Conservation (phyloP, 257 asterid species). For the Hygrophila difformis region DNA sequence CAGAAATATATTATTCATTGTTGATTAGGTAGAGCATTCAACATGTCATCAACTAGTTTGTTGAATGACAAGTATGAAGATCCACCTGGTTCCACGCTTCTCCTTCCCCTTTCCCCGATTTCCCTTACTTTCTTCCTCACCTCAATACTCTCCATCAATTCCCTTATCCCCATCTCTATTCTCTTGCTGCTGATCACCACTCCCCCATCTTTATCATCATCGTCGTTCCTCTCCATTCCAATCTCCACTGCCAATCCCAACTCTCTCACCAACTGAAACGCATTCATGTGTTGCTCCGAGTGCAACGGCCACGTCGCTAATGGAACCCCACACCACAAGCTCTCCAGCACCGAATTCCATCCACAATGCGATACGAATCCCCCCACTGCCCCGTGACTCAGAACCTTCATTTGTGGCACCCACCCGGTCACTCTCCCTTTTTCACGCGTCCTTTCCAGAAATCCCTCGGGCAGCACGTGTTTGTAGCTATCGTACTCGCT, state of each 20-base stretch:
- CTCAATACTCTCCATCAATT: constrained; percentile 29
- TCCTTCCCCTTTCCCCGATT: constrained; percentile 33
- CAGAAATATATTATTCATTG: too few relatives aligned
- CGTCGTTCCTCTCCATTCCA: constrained; percentile 25
- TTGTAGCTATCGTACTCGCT: constrained; percentile 26
- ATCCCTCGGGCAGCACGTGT: constrained; percentile 38
- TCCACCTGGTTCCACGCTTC: constrained; percentile 33
- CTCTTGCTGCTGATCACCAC: constrained; percentile 16
- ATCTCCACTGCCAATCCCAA: constrained; percentile 37
- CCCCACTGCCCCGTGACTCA: constrained; percentile 36
- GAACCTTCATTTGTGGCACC: constrained; percentile 39
- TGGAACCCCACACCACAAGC: constrained; percentile 55
- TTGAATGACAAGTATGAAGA: constrained; percentile 30
- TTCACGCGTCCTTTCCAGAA: constrained; percentile 28
- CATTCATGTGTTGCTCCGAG: constrained; percentile 54
- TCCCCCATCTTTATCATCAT: constrained; percentile 4
- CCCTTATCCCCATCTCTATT: constrained; percentile 35
- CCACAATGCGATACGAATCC: constrained; percentile 70
- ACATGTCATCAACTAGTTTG: constrained; percentile 20
- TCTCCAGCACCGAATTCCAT: constrained; percentile 60
- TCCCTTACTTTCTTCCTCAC: constrained; percentile 26
- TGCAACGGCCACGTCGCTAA: constrained; percentile 57
- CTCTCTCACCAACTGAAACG: constrained; percentile 50
- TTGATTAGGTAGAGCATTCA: too few relatives aligned
- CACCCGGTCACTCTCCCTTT: constrained; percentile 52